Evolutionary conservation across 805 yeast genomes (phyloP).

Genomic region (Wickerhamia fluorescens): DNA sequence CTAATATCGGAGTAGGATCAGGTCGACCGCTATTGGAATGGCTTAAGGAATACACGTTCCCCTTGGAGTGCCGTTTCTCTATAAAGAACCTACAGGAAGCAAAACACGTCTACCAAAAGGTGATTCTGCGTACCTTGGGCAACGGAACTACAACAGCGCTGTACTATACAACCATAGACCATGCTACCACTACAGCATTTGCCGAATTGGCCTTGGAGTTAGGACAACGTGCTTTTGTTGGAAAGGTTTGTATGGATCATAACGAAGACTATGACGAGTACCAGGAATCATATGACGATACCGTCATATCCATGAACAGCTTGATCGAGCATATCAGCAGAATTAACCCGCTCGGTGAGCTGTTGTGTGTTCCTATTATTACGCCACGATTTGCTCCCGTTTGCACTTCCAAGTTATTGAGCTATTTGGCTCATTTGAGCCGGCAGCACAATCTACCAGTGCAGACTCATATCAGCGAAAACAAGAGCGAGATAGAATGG

Average conservation of each 20-base stretch:
- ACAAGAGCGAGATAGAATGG: conserved; percentile 64
- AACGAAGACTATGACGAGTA: conserved; percentile 60
- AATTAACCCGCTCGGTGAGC: conserved; percentile 44
- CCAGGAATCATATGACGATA: conserved; percentile 54
- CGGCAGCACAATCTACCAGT: conserved; percentile 52
- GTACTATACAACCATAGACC: conserved; percentile 85
- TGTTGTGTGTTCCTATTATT: conserved; percentile 59
- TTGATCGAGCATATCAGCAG: conserved; percentile 51
- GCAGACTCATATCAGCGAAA: conserved; percentile 92
- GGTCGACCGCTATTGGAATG: conserved; percentile 82
- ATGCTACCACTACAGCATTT: conserved; percentile 64
- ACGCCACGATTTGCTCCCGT: conserved; percentile 95
- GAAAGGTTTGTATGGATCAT: conserved; percentile 90
- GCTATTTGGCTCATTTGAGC: conserved; percentile 51
- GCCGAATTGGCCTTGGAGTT: conserved; percentile 58
- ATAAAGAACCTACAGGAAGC: conserved; percentile 39
- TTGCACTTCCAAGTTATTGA: conserved; percentile 59
- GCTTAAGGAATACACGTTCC: conserved; percentile 84
- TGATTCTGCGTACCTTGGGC: conserved; percentile 59
- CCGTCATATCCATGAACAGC: conserved; percentile 45
- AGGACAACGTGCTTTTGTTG: conserved; percentile 88
- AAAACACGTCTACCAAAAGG: conserved; percentile 51
- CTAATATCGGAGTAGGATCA: conserved; percentile 60
- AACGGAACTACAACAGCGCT: conserved; percentile 91
- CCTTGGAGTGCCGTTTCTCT: conserved; percentile 65